Conservation (phyloP, 768 basidiomycete genomes). For the Lentinula sp. region DNA sequence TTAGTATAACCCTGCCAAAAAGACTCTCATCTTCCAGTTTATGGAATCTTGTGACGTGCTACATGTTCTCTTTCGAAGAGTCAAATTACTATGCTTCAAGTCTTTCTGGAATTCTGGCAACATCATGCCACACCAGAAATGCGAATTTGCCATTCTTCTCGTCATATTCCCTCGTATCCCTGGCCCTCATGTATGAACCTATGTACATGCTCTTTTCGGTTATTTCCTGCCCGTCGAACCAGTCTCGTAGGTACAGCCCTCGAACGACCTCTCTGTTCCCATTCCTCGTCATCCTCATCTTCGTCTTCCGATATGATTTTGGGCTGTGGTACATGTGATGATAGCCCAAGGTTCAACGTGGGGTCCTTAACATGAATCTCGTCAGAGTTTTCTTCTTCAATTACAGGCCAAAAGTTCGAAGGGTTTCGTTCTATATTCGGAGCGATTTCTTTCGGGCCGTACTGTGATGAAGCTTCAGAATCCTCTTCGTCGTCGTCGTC, state of each 20-base stretch:
- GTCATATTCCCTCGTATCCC: not conserved
- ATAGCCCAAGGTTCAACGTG: not conserved
- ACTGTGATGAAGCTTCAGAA: not conserved
- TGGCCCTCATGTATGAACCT: not conserved
- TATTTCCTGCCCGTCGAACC: not conserved
- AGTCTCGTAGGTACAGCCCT: not conserved
- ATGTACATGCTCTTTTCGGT: not conserved
- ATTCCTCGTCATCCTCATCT: not conserved
- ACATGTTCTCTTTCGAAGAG: not conserved
- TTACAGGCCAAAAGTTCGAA: not conserved
- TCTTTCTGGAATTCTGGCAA: not conserved
- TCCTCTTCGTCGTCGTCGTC: not conserved
- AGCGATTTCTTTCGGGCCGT: not conserved
- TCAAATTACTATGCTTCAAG: not conserved
- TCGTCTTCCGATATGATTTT: not conserved
- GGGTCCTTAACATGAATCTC: too few relatives aligned
- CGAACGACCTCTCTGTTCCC: conserved; percentile 1
- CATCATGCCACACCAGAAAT: not conserved
- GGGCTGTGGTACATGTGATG: not conserved
- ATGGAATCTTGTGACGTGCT: not conserved
- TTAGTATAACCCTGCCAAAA: not conserved
- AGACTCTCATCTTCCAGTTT: not conserved
- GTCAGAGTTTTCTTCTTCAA: not conserved
- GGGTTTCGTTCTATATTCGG: not conserved
- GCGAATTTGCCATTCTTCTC: not conserved